Evolutionary conservation across 1,139 yeast species (phyloP).

Genomic region (Taphrina communis): DNA sequence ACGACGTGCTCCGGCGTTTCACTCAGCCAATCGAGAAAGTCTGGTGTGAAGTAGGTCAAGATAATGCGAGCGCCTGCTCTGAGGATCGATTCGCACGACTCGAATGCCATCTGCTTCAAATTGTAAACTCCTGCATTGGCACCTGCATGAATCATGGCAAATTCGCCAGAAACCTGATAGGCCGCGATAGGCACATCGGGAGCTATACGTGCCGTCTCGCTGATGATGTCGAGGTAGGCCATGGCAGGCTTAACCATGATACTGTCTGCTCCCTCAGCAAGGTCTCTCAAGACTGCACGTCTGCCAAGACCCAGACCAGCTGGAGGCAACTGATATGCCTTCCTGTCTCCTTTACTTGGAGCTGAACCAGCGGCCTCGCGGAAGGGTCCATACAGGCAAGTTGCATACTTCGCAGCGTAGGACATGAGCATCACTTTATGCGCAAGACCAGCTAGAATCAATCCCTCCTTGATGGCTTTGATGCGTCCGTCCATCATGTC

Average conservation of each 20-base stretch:
- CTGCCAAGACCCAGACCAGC: slow-evolving; percentile 94
- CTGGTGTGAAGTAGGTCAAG: slow-evolving; percentile 93
- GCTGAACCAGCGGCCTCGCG: slow-evolving; percentile 95
- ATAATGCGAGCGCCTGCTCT: slow-evolving; percentile 96
- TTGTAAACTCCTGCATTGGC: slow-evolving; percentile 95
- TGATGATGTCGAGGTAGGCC: slow-evolving; percentile 85
- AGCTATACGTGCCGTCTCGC: slow-evolving; percentile 84
- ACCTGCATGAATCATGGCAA: slow-evolving; percentile 97
- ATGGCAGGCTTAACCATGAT: slow-evolving; percentile 97
- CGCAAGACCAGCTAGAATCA: slow-evolving; percentile 81
- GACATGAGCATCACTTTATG: slow-evolving; percentile 90
- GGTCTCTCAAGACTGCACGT: slow-evolving; percentile 83
- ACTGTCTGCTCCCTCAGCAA: slow-evolving; percentile 94
- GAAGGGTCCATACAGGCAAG: slow-evolving; percentile 93
- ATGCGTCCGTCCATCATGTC: slow-evolving; percentile 98
- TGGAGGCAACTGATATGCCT: slow-evolving; percentile 89
- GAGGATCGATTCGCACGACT: slow-evolving; percentile 85
- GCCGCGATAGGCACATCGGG: slow-evolving; percentile 88
- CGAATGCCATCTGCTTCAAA: slow-evolving; percentile 86
- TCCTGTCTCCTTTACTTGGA: slow-evolving; percentile 90
- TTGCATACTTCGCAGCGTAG: slow-evolving; percentile 91
- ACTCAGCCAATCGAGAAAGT: slow-evolving; percentile 85
- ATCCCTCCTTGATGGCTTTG: slow-evolving; percentile 81
- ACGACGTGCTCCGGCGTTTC: slow-evolving; percentile 25
- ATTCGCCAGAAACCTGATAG: slow-evolving; percentile 97